Evolutionary conservation across 2,329 filamentous ascomycete species (phyloP), one percentile per base, ranked within the genome.

Genomic region (Calonectria multiphialidica): DNA sequence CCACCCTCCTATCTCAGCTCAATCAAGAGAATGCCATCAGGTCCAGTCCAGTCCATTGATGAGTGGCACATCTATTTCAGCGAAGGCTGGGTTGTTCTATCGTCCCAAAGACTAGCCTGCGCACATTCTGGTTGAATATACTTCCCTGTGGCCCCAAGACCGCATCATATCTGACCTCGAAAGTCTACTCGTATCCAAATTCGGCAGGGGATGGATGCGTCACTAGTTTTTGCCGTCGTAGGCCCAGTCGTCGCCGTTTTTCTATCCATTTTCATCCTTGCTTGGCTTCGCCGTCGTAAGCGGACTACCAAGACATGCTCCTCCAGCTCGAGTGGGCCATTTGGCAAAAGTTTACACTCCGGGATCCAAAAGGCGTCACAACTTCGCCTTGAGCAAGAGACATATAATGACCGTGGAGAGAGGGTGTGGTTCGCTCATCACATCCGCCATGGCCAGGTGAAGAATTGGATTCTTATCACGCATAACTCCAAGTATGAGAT

Each of bases 401-500:
- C 44, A n/a, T 35, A 18, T 16, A 23, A 16, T 5, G 23, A 40
- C 10, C 55, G 33, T 5, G 66, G 55, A 15, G 55, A 68, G 18
- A 37, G 33, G 9, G 23, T 68, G 18, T 68, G 44, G 55, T 45
- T 59, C n/a, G 47, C 50, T 2, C 50, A 67, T 47, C 28, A 59
- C 8, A 28, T 59, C 18, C 30, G 7, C 8, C 44, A 59, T 25
- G 40, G 28, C 13, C 28, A 49, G 25, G 18, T 62, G 6, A 23
- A 23, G 18, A 18, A 44, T 21, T 62, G 45, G 55, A 33, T 33
- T 44, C 8, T 68, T 1, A 15, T 62, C 16, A 50, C 55, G 2
- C 55, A 62, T 23, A 44, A 35, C 8, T 42, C 15, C 6, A 62
- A 62, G 12, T 68, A 68, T 35, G 66, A 62, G 23, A n/a, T 62